phyloP scores from a whole-genome alignment of 2,329 filamentous ascomycete species.

The Aspergillus floridensis region DNA sequence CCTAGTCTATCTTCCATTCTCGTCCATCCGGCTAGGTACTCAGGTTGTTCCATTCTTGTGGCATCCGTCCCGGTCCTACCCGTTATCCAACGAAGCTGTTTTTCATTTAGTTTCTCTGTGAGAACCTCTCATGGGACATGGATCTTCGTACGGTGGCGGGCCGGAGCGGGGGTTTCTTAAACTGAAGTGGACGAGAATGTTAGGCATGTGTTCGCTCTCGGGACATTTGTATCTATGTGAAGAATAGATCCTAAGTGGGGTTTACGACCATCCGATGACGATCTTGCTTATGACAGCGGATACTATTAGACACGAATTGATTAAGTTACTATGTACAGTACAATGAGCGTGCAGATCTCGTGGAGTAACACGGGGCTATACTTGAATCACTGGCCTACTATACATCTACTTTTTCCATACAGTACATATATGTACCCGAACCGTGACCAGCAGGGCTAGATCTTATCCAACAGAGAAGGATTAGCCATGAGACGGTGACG shows the following conservation, averaged over 20 bases:
- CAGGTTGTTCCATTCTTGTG: conserved; percentile 11
- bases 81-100: conserved; percentile 15
- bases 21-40: conserved; percentile 5
- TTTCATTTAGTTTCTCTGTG: conserved; percentile 7
- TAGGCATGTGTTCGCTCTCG: neutral
- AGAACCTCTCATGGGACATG: conserved; percentile 7
- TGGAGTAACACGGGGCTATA: too few species aligned
- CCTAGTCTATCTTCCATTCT: conserved; percentile 13
- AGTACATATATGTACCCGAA: too few species aligned
- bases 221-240: conserved; percentile 1
- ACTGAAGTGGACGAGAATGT: neutral
- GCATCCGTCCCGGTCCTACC: conserved; percentile 4
- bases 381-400: too few species aligned
- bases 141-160: conserved; percentile 14
- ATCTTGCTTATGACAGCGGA: conserved; percentile 12
- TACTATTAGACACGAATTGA: neutral
- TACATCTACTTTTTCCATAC: too few species aligned
- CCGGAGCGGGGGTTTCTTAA: neutral
- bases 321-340: neutral
- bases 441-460: neutral
- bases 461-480: neutral
- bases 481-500: conserved; percentile 25
- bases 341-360: too few species aligned
- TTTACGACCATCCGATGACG: conserved; percentile 2
- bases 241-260: neutral